Evolutionary conservation across 441 rosid species (phyloP).

Genomic region (Populus hybrid): DNA sequence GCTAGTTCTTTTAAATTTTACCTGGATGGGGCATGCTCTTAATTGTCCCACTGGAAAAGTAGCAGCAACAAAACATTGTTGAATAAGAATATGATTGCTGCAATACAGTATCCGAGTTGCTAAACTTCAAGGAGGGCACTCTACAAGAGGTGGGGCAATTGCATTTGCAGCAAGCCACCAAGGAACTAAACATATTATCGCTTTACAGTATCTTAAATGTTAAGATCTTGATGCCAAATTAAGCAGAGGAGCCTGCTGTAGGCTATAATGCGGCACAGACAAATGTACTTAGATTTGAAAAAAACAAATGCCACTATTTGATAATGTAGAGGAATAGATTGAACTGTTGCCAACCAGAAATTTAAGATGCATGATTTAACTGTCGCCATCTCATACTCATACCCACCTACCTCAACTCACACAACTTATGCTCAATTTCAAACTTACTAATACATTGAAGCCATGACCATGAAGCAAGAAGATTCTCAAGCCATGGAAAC

Average conservation of each 20-base stretch:
- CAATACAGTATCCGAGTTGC: no score
- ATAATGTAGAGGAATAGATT: not conserved
- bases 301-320: not conserved
- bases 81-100: no score
- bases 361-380: not conserved
- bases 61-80: no score
- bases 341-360: not conserved
- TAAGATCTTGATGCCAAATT: no score
- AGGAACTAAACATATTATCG: no score
- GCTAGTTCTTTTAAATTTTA: not conserved
- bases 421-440: not conserved
- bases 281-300: not conserved
- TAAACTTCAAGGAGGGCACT: no score
- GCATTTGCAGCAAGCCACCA: no score
- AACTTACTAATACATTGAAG: not conserved
- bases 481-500: not conserved
- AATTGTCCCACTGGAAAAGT: no score
- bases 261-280: not conserved
- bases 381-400: not conserved
- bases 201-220: no score
- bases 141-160: no score
- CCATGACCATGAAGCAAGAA: conserved; percentile 2
- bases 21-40: not conserved
- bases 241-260: no score
- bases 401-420: not conserved